These are phyloP conservation scores for Cadophora sp. DNA, from an alignment of 2,329 filamentous ascomycete species.

Conservation along the genomic window DNA sequence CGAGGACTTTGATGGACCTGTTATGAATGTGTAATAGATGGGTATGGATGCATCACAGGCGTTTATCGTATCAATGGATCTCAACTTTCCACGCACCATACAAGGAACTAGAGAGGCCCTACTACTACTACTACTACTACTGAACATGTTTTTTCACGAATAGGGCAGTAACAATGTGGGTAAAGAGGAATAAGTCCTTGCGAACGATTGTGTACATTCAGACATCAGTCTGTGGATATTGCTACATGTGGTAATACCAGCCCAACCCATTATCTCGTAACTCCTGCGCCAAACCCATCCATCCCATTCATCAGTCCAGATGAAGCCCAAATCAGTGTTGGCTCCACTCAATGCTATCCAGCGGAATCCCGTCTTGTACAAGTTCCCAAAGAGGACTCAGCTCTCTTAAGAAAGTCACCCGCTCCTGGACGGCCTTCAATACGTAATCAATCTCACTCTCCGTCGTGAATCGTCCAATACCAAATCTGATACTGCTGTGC, in stretches of 20 bases:
- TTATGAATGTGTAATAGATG: constrained; percentile 21
- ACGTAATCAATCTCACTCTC: constrained; percentile 97
- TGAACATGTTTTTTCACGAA: background rate
- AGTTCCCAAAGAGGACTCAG: constrained; percentile 96
- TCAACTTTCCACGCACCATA: constrained; percentile 27
- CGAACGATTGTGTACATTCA: constrained; percentile 30
- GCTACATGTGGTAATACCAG: constrained; percentile 22
- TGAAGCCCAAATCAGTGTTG: constrained; percentile 70
- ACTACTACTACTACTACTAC: too few species aligned
- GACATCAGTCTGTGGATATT: constrained; percentile 24
- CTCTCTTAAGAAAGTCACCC: constrained; percentile 92
- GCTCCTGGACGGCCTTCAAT: constrained; percentile 87
- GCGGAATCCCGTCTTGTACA: constrained; percentile 93
- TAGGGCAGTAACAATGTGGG: background rate
- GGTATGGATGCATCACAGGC: constrained; percentile 29
- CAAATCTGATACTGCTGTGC: constrained; percentile 97
- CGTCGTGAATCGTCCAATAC: constrained; percentile 96
- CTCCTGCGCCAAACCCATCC: constrained; percentile 19
- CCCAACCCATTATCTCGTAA: constrained; percentile 17
- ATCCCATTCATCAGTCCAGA: background rate
- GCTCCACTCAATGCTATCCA: constrained; percentile 98
- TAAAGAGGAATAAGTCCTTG: constrained; percentile 24
- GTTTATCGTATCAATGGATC: constrained; percentile 34
- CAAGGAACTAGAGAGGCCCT: background rate
- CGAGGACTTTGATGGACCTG: constrained; percentile 1